Evolutionary conservation across 2,329 filamentous ascomycete genomes (phyloP), one percentile per base, ranked within the genome.

Genomic region (Penicillium sp.): DNA sequence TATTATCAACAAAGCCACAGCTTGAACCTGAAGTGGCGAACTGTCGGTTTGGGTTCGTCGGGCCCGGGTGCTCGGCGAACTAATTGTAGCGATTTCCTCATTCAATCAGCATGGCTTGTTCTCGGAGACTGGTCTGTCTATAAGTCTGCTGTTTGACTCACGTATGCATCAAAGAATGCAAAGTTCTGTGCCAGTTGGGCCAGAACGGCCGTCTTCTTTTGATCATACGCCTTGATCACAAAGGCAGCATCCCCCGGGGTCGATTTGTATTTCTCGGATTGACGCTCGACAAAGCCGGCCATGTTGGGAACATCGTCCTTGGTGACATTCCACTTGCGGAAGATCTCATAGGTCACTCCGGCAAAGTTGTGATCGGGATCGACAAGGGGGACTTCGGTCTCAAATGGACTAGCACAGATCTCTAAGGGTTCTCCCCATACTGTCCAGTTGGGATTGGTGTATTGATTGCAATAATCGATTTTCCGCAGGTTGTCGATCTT

Each of bases 11-110:
- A 41, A 63, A 59, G 18, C 66, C 66, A 32, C 65, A 67, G 9
- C 57, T 58, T 0, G 66, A 67, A 9, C 66, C 67, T 2, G 65
- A 66, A 1, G 68, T 71, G 7, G 67, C 65, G 42, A 68, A 71
- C 47, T 70, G 67, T 26, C 68, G 64, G 47, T 72, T 72, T 11
- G 66, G 61, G 50, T 72, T 69, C 8, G 68, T 72, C 9, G 68
- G 67, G 6, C 69, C 68, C 2, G 69, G 68, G 40, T 69, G 65
- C 43, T 70, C 65, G 18, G 66, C 63, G 51, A 64, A 62, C 59
- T 64, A 54, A 18, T 18, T 3, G 18, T 18, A 3, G 18, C 18
- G 18, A 18, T 18, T 18, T 18, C 18, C 18, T 3, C 18, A 18
- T 18, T 18, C 18, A 18, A 18, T 18, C 18, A 18, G 18, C 18